These are phyloP conservation scores for Populus trichocarpa DNA, from an alignment of 441 rosid species.

Conservation along the genomic window DNA sequence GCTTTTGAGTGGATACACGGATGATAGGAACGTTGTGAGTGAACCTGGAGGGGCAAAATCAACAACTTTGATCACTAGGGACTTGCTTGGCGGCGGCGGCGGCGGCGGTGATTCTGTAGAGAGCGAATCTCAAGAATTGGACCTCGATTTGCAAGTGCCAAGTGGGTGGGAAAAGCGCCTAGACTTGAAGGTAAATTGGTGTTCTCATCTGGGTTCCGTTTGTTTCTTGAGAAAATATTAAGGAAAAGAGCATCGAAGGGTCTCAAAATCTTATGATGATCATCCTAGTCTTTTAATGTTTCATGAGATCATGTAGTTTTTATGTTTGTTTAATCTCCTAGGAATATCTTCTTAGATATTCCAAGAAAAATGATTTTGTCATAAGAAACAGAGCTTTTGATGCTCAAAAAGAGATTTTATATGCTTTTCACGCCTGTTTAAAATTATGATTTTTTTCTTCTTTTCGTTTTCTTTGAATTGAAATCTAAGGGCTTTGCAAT, in stretches of 20 bases:
- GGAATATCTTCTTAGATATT: not conserved
- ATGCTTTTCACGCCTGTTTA: no score
- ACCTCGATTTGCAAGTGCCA: constrained; percentile 84
- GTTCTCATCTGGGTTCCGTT: constrained; percentile 11
- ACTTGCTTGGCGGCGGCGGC: constrained; percentile 55
- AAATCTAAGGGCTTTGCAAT: no score
- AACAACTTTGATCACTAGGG: constrained; percentile 49
- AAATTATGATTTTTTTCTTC: no score
- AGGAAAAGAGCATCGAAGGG: not conserved
- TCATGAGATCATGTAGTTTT: not conserved
- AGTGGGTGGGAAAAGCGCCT: constrained; percentile 85
- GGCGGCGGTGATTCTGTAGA: constrained; percentile 21
- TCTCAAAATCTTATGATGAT: not conserved
- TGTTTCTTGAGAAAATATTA: constrained; percentile 22
- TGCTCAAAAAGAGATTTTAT: no score
- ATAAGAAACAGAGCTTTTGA: not conserved
- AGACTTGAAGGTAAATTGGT: constrained; percentile 58
- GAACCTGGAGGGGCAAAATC: constrained; percentile 31
- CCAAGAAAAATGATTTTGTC: not conserved
- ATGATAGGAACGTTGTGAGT: constrained; percentile 11
- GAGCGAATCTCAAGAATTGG: constrained; percentile 57
- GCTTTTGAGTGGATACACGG: no score
- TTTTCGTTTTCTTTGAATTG: no score
- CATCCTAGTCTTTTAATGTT: not conserved
- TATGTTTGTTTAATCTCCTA: not conserved